Conservation (phyloP, 371 early-diverging fungal genomes). For the Mortierella sp. region DNA sequence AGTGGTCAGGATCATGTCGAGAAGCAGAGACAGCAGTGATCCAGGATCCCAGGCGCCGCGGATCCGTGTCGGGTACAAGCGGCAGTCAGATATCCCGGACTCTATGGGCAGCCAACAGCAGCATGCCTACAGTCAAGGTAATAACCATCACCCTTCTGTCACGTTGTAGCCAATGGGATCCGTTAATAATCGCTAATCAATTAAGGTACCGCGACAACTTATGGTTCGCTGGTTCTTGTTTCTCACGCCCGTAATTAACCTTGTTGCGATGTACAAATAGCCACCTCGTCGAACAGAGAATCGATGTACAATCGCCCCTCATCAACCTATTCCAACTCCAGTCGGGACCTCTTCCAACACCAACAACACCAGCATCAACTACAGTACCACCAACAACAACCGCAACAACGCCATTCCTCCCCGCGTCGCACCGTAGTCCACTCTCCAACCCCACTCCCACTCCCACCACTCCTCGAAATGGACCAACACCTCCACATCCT, state of each 20-base stretch:
- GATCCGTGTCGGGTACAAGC: constrained; percentile 25
- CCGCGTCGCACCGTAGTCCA: not conserved
- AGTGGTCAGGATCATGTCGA: constrained; percentile 11
- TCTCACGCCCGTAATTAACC: not conserved
- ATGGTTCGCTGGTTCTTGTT: not conserved
- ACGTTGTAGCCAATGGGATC: not conserved
- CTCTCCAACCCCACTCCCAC: not conserved
- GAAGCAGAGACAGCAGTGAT: constrained; percentile 23
- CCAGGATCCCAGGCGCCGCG: constrained; percentile 23
- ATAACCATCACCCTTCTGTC: not conserved
- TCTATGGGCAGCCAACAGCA: not conserved
- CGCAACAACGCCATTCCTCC: not conserved
- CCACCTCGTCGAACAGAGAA: not conserved
- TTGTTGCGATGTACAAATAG: not conserved
- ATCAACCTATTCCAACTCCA: constrained; percentile 3
- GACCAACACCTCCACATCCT: constrained; percentile 19
- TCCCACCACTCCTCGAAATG: constrained; percentile 8
- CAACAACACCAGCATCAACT: not conserved
- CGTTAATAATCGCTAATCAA: not conserved
- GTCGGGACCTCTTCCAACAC: not conserved
- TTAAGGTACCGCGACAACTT: not conserved
- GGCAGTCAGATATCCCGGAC: not conserved
- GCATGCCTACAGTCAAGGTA: not conserved
- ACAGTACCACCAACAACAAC: not conserved
- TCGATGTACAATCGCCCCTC: constrained; percentile 1